Base-by-base conservation (phyloP, 768 basidiomycete genomes). In the Podaxis pistillaris region DNA sequence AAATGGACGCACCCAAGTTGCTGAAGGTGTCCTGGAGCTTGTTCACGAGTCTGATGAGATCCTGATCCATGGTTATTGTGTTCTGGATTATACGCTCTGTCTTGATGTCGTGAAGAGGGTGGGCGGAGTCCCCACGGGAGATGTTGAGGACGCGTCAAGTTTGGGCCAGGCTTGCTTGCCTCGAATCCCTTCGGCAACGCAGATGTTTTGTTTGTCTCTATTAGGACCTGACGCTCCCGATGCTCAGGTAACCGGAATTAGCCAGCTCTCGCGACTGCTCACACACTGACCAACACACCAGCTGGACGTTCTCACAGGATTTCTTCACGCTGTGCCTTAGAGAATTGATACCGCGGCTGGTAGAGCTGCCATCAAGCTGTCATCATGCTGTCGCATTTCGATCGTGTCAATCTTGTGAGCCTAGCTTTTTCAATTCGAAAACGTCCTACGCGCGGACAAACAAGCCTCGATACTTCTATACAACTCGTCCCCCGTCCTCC, bases 21-120 rank as follows among this genome's bases (percentile, higher is more conserved):
- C 80, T 85, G 78, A 94, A 94, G 62, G 93, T 94, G 69, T 94
- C 93, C 78, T 98, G 95, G 59, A 98, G 88, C 78, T 89, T 91
- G 80, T 97, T 97, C 49, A 98, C 96, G 13, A 96, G 85, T 69
- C 89, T 89, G 67, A 98, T 98, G 65, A 98, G 87, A 73, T 96
- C 93, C 46, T 90, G 86, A 75, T 98, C 96, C 96, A 98, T 98
- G 62, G 64, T n/a, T 64, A 22, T 22, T 19, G 5, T 12, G 17
- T 9, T 53, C 9, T 13, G 36, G 30, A n/a, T 17, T 26, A 44
- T 60, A 62, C 28, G 33, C 33, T 47, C 19, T 19, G 46, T 49
- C 37, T 38, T 55, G 38, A 26, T 4, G 41, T 50, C 38, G 57
- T 19, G 53, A 53, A 51, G 50, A 60, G 19, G 60, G 46, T 49